Conservation (phyloP, 1,139 yeast species). For the Magnusiomyces tetraspermus region DNA sequence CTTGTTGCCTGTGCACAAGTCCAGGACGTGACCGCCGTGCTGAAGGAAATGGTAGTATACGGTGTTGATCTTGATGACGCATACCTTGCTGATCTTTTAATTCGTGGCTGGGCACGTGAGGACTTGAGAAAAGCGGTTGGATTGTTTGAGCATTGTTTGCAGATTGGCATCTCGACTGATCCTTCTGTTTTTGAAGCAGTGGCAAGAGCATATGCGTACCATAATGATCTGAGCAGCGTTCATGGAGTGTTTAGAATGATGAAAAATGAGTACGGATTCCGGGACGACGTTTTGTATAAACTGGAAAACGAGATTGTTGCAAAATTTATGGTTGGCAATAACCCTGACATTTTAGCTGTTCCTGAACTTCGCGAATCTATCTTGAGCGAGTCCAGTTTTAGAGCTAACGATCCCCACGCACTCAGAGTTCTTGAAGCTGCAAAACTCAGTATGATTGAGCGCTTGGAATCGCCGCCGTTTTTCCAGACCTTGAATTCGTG, state of each 20-base stretch:
- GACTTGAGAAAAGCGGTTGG: constrained; percentile 28
- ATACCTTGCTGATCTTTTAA: constrained; percentile 32
- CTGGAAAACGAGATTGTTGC: neutral
- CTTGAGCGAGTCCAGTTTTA: neutral
- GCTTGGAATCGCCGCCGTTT: neutral
- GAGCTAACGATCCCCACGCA: neutral
- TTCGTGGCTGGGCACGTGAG: constrained; percentile 34
- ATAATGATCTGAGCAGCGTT: constrained; percentile 25
- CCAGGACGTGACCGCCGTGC: constrained; percentile 26
- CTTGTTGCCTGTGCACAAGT: constrained; percentile 30
- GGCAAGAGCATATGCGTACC: constrained; percentile 29
- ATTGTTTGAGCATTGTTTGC: constrained; percentile 27
- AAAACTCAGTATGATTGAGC: neutral
- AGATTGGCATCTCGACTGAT: constrained; percentile 23
- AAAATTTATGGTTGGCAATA: neutral
- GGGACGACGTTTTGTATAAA: constrained; percentile 23
- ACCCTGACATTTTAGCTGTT: neutral
- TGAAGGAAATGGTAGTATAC: constrained; percentile 32
- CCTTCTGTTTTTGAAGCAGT: constrained; percentile 34
- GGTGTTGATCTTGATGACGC: constrained; percentile 30
- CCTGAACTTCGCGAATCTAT: neutral
- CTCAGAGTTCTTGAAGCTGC: neutral
- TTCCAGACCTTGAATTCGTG: neutral
- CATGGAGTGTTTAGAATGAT: constrained; percentile 23
- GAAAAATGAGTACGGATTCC: constrained; percentile 26